These are phyloP conservation scores for Neoarthrinium moseri DNA, from an alignment of 2,329 filamentous ascomycete species.

Conservation along the genomic window DNA sequence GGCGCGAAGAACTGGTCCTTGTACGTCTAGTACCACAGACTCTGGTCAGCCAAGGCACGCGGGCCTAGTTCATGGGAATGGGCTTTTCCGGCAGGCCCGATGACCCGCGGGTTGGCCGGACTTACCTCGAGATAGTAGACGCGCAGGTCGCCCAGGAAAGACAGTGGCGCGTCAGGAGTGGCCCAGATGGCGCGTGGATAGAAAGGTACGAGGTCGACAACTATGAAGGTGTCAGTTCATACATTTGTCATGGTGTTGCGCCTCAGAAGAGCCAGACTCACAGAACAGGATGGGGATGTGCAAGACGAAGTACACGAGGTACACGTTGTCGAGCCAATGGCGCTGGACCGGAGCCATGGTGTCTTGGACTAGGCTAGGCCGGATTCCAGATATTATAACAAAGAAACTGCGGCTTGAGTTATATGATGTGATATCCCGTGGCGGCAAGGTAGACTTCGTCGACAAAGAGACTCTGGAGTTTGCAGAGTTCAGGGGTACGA, in stretches of 20 bases:
- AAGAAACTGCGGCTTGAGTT: no score
- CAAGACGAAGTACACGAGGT: slow-evolving; percentile 30
- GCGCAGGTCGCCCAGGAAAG: slow-evolving; percentile 45
- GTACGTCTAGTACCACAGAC: slow-evolving; percentile 35
- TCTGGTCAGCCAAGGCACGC: no score
- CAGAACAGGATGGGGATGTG: slow-evolving; percentile 31
- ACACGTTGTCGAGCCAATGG: slow-evolving; percentile 26
- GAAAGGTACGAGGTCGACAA: slow-evolving; percentile 52
- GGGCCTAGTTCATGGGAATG: no score
- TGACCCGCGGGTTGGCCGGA: neutral
- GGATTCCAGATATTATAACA: no score
- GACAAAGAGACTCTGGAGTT: no score
- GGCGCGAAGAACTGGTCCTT: slow-evolving; percentile 53
- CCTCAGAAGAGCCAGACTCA: slow-evolving; percentile 15
- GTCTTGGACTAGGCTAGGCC: no score
- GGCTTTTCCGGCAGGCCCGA: no score
- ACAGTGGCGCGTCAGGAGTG: slow-evolving; percentile 40
- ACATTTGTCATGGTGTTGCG: neutral
- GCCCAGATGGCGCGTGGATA: slow-evolving; percentile 49
- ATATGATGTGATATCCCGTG: no score
- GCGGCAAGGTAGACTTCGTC: no score
- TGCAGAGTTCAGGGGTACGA: no score
- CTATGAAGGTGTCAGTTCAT: slow-evolving; percentile 27
- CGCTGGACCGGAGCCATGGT: slow-evolving; percentile 13
- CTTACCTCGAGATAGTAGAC: slow-evolving; percentile 38